These are phyloP conservation scores for Tetrahymena borealis DNA, from an alignment of 73 alveolate genomes.

Conservation along the genomic window DNA sequence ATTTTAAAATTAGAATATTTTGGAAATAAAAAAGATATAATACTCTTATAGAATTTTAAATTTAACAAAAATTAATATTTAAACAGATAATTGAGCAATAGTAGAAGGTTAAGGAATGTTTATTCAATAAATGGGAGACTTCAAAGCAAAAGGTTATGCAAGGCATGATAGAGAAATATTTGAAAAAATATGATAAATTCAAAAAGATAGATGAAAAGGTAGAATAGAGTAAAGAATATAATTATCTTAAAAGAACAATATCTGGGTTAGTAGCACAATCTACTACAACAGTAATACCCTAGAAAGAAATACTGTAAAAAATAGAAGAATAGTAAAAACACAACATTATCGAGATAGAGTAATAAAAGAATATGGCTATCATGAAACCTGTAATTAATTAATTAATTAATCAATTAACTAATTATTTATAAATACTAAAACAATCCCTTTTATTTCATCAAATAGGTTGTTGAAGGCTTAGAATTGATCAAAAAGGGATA, in stretches of 20 bases:
- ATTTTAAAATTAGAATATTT: too few relatives aligned
- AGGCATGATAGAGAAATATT: neutral
- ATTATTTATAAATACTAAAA: neutral
- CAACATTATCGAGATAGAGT: neutral
- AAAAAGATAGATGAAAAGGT: neutral
- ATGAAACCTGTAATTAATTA: neutral
- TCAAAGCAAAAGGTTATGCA: neutral
- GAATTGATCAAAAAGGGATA: neutral
- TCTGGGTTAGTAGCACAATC: neutral
- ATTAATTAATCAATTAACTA: neutral
- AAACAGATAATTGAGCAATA: neutral
- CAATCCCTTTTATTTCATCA: neutral
- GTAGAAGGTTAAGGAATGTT: neutral
- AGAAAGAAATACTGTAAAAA: neutral
- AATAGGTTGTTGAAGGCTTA: neutral
- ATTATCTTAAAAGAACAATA: neutral
- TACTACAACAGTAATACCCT: neutral
- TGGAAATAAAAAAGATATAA: too few relatives aligned
- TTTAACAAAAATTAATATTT: neutral
- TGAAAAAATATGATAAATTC: neutral
- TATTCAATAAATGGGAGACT: neutral
- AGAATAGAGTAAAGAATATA: neutral
- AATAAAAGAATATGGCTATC: neutral
- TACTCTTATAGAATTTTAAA: neutral
- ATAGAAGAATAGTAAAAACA: neutral